Evolutionary conservation across 345 rosid species (phyloP).

Genomic region (sweet orange (Citrus sinensis)): DNA sequence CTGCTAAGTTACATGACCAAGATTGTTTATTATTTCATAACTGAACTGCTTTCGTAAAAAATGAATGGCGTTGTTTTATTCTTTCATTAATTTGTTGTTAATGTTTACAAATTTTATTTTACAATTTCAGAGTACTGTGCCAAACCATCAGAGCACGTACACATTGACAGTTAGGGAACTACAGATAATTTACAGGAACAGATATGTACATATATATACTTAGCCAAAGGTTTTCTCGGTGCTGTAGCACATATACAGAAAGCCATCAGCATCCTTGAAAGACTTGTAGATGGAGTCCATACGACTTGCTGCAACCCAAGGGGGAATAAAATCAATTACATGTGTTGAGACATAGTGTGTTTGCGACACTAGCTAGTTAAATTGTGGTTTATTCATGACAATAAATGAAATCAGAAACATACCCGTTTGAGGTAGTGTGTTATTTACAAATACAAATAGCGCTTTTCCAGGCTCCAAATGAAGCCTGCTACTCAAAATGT

Average conservation of each 20-base stretch:
- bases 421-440: slow-evolving; percentile 85
- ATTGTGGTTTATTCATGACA: not conserved
- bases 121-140: slow-evolving; percentile 6
- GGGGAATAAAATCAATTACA: not conserved
- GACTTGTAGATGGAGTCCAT: slow-evolving; percentile 66
- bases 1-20: too few relatives aligned
- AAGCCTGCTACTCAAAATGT: slow-evolving; percentile 64
- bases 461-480: slow-evolving; percentile 65
- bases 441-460: slow-evolving; percentile 73
- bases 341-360: not conserved
- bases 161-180: not conserved
- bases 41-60: too few relatives aligned
- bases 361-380: not conserved
- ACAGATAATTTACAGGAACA: not conserved
- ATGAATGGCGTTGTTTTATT: slow-evolving; percentile 4
- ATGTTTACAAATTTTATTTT: slow-evolving; percentile 3
- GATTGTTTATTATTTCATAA: too few relatives aligned
- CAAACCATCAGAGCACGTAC: slow-evolving; percentile 8
- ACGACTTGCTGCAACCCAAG: slow-evolving; percentile 44
- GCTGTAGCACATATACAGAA: slow-evolving; percentile 87
- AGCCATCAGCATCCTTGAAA: slow-evolving; percentile 83
- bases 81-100: not conserved
- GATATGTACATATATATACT: not conserved
- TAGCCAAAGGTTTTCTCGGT: slow-evolving; percentile 75
- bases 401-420: not conserved